Percentiles rank a stretch among this genome's conserved stretches.
phyloP scores from a whole-genome alignment of 2,329 filamentous ascomycete species.

The Graphilbum ipis-grandicollis region DNA sequence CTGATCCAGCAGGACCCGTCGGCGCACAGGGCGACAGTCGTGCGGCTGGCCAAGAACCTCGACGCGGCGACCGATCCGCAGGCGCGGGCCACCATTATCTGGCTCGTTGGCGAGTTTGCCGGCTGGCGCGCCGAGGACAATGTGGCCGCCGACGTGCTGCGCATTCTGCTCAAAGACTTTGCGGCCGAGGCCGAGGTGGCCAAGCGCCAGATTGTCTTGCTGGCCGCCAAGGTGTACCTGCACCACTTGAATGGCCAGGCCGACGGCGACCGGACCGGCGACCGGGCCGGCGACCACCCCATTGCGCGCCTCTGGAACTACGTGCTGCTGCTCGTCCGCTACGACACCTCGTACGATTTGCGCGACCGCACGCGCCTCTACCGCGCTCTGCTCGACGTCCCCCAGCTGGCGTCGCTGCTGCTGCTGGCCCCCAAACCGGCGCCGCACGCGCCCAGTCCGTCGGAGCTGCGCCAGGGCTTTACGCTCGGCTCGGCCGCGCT shows the following conservation, averaged over 20 bases:
- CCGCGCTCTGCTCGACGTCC: constrained; percentile 62
- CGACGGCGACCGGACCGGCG: constrained; percentile 8
- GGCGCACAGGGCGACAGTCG: constrained; percentile 68
- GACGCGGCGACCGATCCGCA: constrained; percentile 77
- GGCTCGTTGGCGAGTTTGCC: constrained; percentile 90
- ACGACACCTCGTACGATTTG: constrained; percentile 88
- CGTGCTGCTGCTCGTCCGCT: constrained; percentile 66
- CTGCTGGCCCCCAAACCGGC: constrained; percentile 89
- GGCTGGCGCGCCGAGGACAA: constrained; percentile 44
- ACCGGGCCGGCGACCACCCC: constrained; percentile 36
- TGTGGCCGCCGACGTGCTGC: not conserved
- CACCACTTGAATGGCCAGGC: constrained; percentile 53
- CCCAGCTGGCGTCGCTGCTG: constrained; percentile 78
- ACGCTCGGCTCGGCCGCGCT: constrained; percentile 72
- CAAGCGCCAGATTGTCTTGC: constrained; percentile 77
- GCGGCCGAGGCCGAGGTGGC: constrained; percentile 67
- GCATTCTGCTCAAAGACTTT: constrained; percentile 45
- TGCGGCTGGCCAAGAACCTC: constrained; percentile 77
- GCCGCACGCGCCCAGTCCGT: constrained; percentile 77
- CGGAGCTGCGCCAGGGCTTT: constrained; percentile 62
- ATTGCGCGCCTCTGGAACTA: constrained; percentile 73
- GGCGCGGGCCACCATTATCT: constrained; percentile 86
- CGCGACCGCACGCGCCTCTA: constrained; percentile 83
- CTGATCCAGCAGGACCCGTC: constrained; percentile 81
- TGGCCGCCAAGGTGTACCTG: constrained; percentile 93